phyloP scores from a whole-genome alignment of 139 green algal species.

The Picochlorum costavermella region DNA sequence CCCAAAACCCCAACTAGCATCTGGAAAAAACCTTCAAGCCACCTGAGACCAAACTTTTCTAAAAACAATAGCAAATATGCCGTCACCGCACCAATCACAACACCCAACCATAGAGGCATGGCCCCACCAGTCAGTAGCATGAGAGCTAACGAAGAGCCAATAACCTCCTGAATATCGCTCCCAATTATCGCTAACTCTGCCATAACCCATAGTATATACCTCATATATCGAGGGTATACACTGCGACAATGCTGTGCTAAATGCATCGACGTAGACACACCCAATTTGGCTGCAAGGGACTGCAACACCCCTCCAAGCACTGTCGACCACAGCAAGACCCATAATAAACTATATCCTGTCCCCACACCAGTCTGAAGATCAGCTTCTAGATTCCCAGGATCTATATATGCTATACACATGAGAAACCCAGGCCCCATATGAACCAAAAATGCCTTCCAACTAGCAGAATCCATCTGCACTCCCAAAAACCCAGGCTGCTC shows the following conservation, averaged over 20 bases:
- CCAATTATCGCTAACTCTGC: slow-evolving; percentile 82
- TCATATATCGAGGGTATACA: slow-evolving; percentile 26
- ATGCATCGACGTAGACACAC: slow-evolving; percentile 28
- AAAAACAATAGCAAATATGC: slow-evolving; percentile 37
- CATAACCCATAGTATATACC: slow-evolving; percentile 70
- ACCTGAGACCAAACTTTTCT: slow-evolving; percentile 26
- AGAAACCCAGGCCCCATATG: slow-evolving; percentile 23
- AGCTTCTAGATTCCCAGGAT: slow-evolving; percentile 41
- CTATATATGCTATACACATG: slow-evolving; percentile 36
- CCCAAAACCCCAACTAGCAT: slow-evolving; percentile 14
- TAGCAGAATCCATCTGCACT: background rate
- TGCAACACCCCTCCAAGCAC: slow-evolving; percentile 20
- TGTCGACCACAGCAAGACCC: slow-evolving; percentile 27
- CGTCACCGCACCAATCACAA: slow-evolving; percentile 12
- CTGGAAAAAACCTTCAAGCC: slow-evolving; percentile 34
- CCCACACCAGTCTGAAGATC: slow-evolving; percentile 32
- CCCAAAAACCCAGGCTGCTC: background rate
- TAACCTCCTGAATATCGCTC: slow-evolving; percentile 67
- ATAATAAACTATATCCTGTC: slow-evolving; percentile 37
- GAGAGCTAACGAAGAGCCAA: slow-evolving; percentile 71
- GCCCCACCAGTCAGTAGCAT: slow-evolving; percentile 53
- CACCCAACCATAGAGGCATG: slow-evolving; percentile 55
- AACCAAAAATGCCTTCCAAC: background rate
- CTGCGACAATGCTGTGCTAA: slow-evolving; percentile 31
- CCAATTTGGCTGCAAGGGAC: slow-evolving; percentile 27